Evolutionary conservation across 1,284 basidiomycete species (phyloP), one percentile per base, ranked within the genome.

Genomic region (Athelia psychrophila): DNA sequence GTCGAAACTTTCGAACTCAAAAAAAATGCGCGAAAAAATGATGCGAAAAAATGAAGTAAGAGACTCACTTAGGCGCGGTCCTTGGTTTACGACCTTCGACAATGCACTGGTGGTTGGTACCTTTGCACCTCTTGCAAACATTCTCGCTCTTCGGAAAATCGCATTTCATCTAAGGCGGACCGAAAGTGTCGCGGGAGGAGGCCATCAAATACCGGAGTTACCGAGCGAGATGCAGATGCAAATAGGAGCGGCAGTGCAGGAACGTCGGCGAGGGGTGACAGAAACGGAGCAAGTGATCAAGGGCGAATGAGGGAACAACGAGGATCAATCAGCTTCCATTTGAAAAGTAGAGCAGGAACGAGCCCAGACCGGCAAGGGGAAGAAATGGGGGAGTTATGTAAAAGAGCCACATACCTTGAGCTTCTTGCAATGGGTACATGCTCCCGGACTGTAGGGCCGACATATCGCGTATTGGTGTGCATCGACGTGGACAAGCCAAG

Each of bases 341-440:
- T 30, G 52, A 51, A 25, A 55, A 22, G 46, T 12, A 24, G 23
- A 54, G 19, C 24, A 44, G 38, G 23, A 53, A 47, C 18, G 12
- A 49, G 24, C 46, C 4, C 23, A 38, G n/a, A 38, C 30, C 18
- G 47, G 25, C 38, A 33, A 27, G 24, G 44, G 38, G 15, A 22
- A 48, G 48, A 49, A 33, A 38, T 20, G 48, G 12, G 25, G 45
- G 44, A 51, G 23, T 33, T 15, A 33, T 15, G 47, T 51, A 54
- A 53, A 35, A 48, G 42, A 52, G 44, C 71, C 84, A 54, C 27
- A 30, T 67, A 87, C 88, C 84, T 91, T 91, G 63, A 91, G 80
- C 60, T 83, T 86, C 69, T 90, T 91, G 77, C 88, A 92, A 62
- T 90, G 81, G 9, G 78, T 86, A 66, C 88, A 92, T 40, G 88